Evolutionary conservation across 1,284 basidiomycete genomes (phyloP), one percentile per base, ranked within the genome.

Genomic region (Fomitopsis schrenkii): DNA sequence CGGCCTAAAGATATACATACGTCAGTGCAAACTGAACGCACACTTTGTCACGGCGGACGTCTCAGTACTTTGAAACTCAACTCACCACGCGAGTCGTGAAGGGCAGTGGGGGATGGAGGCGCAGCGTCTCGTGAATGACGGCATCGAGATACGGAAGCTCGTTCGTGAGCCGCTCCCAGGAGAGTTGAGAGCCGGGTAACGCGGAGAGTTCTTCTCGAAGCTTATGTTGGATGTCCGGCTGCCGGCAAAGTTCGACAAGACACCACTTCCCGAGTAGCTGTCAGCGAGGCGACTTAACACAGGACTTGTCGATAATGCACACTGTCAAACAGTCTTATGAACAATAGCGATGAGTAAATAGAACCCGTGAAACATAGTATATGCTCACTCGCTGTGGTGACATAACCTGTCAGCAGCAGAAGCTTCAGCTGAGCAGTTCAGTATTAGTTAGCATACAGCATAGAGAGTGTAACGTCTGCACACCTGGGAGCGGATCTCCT

Each of bases 401-500:
- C 77, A 55, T 78, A 78, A 10, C 79, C 78, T 1, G 76, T 77
- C 38, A 79, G 30, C 22, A 79, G 67, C n/a, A 79, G 64, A 0
- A 74, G 63, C 56, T 75, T 78, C 75, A 79, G 75, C 73, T 75
- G 42, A 22, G 19, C n/a, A 45, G n/a, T 8, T 36, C 19, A 10
- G 9, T 4, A 19, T 45, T 45, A 22, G 19, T 9, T 6, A 6
- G 8, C n/a, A 9, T 22, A 5, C 15, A n/a, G 8, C 22, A 22
- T 22, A 19, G 15, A 14, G 22, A 10, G 14, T 2, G 52, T 22
- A 22, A 22, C 22, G 44, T 41, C 36, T 19, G 33, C 58, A 63
- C 58, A 73, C 76, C 75, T 87, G 84, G 0, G 87, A 85, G 44
- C 87, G 65, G 22, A 93, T 83, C 69, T 94, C 92, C 26, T 86